Evolutionary conservation across 805 yeast species (phyloP), one percentile per base, ranked within the genome.

Genomic region (Schizosaccharomyces japonicus): DNA sequence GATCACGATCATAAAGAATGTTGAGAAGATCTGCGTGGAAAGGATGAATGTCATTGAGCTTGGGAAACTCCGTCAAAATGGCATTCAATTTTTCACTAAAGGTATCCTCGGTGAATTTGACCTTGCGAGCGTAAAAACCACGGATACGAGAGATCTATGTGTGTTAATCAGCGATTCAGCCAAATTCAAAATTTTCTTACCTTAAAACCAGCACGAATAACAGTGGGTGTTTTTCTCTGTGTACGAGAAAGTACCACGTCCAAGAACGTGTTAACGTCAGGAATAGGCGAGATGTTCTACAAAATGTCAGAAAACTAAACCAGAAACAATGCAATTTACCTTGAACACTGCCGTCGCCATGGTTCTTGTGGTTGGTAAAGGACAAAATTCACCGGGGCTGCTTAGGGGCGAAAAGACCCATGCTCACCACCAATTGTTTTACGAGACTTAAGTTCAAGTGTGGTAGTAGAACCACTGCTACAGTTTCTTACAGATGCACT

Each of bases 201-300:
- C 42, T 36, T 36, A 19, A 36, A 36, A 15, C 42, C 42, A 19
- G 42, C 17, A 19, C 42, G 78, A 56, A 90, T 80, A 49, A 90
- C 95, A n/a, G 98, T 90, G 50, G 98, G 98, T 4, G 98, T 90
- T 67, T 90, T 90, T 67, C 99, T 77, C 68, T 90, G 99, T 1
- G 99, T 90, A 61, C 95, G 73, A 71, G 90, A 90, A 54, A 90
- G 79, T 52, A 90, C 94, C 53, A 90, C 82, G 66, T 90, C 99
- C 75, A 90, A 70, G 71, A 85, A 70, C 47, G 49, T 50, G 27
- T 48, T 48, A n/a, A 55, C 54, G 15, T 49, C 36, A 15, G 55
- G 54, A 23, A 54, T 52, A 3, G 54, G 53, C 8, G 55, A 52
- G 21, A 52, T 49, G 23, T 27, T 29, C 46, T 42, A 21, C n/a